These are phyloP conservation scores for Daphne laureola DNA, from an alignment of 441 rosid species.

Conservation along the genomic window DNA sequence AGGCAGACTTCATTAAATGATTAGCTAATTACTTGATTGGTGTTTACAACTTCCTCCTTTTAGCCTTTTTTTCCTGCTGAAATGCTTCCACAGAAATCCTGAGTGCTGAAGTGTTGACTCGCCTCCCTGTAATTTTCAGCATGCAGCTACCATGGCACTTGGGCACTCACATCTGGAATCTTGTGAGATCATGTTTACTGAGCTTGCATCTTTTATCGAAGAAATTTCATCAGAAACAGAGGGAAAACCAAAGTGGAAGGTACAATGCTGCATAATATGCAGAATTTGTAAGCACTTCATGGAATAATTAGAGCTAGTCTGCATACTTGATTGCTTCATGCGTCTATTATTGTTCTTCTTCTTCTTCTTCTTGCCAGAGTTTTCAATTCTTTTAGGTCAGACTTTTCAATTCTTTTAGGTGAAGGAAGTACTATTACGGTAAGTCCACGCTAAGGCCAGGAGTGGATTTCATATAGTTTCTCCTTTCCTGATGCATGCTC, in stretches of 20 bases:
- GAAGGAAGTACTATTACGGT: too few species aligned
- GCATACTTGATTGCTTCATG: too few species aligned
- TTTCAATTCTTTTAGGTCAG: too few species aligned
- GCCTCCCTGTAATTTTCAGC: conserved; percentile 37
- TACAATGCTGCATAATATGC: conserved; percentile 19
- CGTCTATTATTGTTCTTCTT: not conserved
- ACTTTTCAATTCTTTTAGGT: too few species aligned
- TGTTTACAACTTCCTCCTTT: not conserved
- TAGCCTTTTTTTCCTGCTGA: not conserved
- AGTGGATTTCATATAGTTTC: too few species aligned
- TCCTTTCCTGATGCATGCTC: too few species aligned
- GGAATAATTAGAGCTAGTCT: too few species aligned
- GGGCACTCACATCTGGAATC: conserved; percentile 99
- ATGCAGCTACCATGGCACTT: conserved; percentile 98
- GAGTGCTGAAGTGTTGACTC: conserved; percentile 18
- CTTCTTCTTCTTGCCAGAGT: too few species aligned
- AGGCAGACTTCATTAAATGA: too few species aligned
- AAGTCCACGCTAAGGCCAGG: too few species aligned
- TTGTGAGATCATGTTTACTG: conserved; percentile 93
- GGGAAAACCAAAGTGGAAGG: conserved; percentile 99
- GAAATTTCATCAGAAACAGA: conserved; percentile 95
- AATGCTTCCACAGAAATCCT: conserved; percentile 2
- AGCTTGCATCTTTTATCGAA: conserved; percentile 87
- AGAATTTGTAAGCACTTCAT: conserved; percentile 1
- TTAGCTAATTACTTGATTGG: too few species aligned